Percentiles rank a stretch among this genome's conserved stretches.
Evolutionary conservation across 768 basidiomycete species (phyloP).

Genomic region (Boletus reticulatus): DNA sequence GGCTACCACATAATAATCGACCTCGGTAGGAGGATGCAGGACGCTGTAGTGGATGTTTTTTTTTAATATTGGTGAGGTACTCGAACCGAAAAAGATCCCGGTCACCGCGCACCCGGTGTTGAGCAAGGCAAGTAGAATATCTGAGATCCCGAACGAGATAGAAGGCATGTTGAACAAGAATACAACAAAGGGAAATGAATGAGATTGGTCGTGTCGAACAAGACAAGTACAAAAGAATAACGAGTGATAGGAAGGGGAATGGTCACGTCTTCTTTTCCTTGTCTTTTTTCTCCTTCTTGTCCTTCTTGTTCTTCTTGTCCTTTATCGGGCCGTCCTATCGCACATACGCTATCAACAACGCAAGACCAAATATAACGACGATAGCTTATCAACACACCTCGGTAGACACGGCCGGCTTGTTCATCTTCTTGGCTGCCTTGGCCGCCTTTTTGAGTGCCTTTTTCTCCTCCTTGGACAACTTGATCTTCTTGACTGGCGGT

Average conservation of each 20-base stretch:
- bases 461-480: constrained; percentile 83
- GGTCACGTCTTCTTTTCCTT: no score
- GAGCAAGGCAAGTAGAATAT: no score
- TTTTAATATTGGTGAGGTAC: no score
- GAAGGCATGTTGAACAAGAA: constrained; percentile 9
- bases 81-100: no score
- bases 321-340: constrained; percentile 34
- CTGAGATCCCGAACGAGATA: not conserved
- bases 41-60: no score
- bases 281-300: constrained; percentile 50
- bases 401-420: constrained; percentile 33
- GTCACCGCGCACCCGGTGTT: no score
- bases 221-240: no score
- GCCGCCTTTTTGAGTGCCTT: constrained; percentile 78
- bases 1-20: no score
- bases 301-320: constrained; percentile 40
- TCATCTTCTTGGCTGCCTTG: constrained; percentile 60
- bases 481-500: constrained; percentile 63
- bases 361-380: constrained; percentile 7
- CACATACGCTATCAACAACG: not conserved
- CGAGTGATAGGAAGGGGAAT: no score
- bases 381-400: constrained; percentile 31
- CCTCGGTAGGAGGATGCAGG: no score
- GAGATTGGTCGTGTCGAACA: no score
- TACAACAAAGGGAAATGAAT: no score